Evolutionary conservation across 2,329 filamentous ascomycete species (phyloP), one percentile per base, ranked within the genome.

Genomic region (Daldinia sp.): DNA sequence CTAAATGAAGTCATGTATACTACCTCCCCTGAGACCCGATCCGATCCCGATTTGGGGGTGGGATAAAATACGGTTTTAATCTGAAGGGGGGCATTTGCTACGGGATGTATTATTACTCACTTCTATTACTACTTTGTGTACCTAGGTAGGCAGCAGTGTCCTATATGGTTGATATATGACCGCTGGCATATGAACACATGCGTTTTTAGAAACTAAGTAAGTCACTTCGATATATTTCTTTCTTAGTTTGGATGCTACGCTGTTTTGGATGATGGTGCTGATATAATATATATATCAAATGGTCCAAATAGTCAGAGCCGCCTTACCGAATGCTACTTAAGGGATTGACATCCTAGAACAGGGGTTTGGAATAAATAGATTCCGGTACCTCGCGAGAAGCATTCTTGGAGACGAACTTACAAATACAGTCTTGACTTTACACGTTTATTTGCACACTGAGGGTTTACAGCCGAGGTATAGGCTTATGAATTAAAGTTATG

Each of bases 241-340:
- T 35, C 33, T 35, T 9, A 35, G 33, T 10, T 6, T 13, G 26
- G 6, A 10, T 30, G 26, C 26, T 50, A 30, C 46, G 13, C 26
- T n/a, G 23, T n/a, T 50, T 30, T 30, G 6, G 10, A 50, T 50
- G 15, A 50, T 18, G 2, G 13, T 13, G 46, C 26, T 50, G 46
- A 50, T 30, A 0, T 30, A 50, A 50, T 50, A 50, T 50, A 50
- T 30, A 51, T 51, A 51, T 51, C 33, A 35, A 51, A 28, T 28
- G 20, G 20, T 1, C 20, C 2, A 23, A 44, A 23, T 26, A 33
- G 46, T 51, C 28, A 51, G 46, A 51, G 46, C 46, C 46, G 46
- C 26, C 26, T 67, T 63, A 1, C 57, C 51, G 33, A 55, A 59
- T 65, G 39, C 61, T 41, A 65, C 39, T 6, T 30, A 42, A 41